Percentiles rank a stretch among this genome's conserved stretches.
These are phyloP conservation scores for Phlebiopsis gigantea DNA, from an alignment of 768 basidiomycete species.

Conservation along the genomic window DNA sequence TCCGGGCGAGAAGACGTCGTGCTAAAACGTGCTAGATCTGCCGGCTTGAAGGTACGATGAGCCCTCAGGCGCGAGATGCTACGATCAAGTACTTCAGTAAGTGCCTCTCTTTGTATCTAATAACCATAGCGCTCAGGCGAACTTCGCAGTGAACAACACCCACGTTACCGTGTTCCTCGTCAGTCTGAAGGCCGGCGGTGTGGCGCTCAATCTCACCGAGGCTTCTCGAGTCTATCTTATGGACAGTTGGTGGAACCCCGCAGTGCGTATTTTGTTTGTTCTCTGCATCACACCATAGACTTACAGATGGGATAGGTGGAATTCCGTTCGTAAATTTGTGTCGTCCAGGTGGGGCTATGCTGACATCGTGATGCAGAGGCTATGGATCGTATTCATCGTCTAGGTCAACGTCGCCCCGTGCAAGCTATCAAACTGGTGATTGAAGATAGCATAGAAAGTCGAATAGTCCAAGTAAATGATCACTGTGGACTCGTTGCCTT, in stretches of 20 bases:
- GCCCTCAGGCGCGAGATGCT: conserved; percentile 90
- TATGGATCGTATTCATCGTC: conserved; percentile 95
- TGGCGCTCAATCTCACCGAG: conserved; percentile 84
- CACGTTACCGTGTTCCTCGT: conserved; percentile 98
- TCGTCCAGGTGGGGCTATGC: background rate
- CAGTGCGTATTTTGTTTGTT: conserved; percentile 71
- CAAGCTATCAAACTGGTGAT: conserved; percentile 91
- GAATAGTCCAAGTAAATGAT: conserved; percentile 73
- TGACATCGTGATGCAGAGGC: conserved; percentile 51
- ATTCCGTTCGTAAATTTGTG: background rate
- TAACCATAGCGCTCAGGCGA: background rate
- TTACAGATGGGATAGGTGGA: background rate
- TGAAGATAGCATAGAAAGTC: conserved; percentile 94
- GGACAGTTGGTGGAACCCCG: conserved; percentile 99
- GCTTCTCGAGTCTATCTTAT: conserved; percentile 93
- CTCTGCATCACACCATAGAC: background rate
- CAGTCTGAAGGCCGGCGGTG: conserved; percentile 93
- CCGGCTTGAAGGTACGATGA: conserved; percentile 94
- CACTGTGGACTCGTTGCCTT: background rate
- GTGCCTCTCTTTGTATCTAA: conserved; percentile 21
- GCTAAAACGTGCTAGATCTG: conserved; percentile 57
- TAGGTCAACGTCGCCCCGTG: conserved; percentile 93
- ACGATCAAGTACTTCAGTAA: conserved; percentile 92
- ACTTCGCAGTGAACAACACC: conserved; percentile 71
- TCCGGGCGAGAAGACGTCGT: too few relatives aligned